Percentiles rank a stretch among this genome's conserved stretches.
phyloP scores from a whole-genome alignment of 225 moss, liverwort and hornwort species.

The Sphagnum tenellum region DNA sequence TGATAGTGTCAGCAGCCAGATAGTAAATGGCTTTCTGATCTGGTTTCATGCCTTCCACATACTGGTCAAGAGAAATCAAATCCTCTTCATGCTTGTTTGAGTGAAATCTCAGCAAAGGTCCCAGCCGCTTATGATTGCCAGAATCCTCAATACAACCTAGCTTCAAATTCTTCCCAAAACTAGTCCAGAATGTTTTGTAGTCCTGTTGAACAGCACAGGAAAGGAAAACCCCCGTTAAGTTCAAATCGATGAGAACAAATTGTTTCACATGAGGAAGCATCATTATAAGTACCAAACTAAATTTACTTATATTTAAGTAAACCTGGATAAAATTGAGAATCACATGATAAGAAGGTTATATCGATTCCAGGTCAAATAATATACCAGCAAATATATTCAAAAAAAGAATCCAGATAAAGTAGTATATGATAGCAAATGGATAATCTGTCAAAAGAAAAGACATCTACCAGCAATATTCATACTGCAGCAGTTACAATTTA shows the following conservation, averaged over 20 bases:
- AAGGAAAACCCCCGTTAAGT: background rate
- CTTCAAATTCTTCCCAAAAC: constrained; percentile 90
- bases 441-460: too few relatives aligned
- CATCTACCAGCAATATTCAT: too few relatives aligned
- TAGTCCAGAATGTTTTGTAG: constrained; percentile 96
- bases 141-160: constrained; percentile 90
- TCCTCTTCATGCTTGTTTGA: constrained; percentile 73
- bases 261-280: too few relatives aligned
- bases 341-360: too few relatives aligned
- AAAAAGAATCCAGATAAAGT: too few relatives aligned
- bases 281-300: too few relatives aligned
- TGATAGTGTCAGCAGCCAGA: constrained; percentile 82
- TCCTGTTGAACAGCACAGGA: constrained; percentile 31
- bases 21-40: constrained; percentile 80
- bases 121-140: constrained; percentile 70
- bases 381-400: too few relatives aligned
- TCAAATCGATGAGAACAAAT: background rate
- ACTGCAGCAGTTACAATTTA: too few relatives aligned
- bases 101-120: constrained; percentile 72
- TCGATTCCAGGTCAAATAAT: too few relatives aligned
- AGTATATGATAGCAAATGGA: too few relatives aligned
- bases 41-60: constrained; percentile 72
- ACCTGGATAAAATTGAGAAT: too few relatives aligned
- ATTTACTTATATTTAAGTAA: too few relatives aligned
- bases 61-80: constrained; percentile 66